Conservation (phyloP, 768 basidiomycete genomes). For the Pleurotus eryngii region DNA sequence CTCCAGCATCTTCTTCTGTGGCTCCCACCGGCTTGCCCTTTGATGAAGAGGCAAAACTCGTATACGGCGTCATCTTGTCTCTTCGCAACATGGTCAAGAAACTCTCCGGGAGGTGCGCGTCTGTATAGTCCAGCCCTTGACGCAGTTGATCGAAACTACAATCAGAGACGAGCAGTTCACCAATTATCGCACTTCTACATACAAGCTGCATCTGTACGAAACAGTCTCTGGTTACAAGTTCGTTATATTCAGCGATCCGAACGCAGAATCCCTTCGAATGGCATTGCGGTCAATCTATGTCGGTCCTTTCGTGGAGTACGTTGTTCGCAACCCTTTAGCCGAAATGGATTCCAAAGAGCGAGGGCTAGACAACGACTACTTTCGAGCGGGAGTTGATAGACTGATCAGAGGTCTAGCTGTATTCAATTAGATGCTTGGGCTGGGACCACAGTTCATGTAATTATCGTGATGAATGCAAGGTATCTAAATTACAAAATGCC, state of each 20-base stretch:
- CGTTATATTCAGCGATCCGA: conserved; percentile 88
- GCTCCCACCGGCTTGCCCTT: conserved; percentile 72
- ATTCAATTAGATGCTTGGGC: conserved; percentile 25
- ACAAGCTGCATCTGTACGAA: conserved; percentile 92
- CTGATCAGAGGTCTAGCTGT: conserved; percentile 59
- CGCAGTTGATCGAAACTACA: neutral
- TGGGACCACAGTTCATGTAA: neutral
- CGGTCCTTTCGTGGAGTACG: conserved; percentile 93
- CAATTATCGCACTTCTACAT: conserved; percentile 85
- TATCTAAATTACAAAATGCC: conserved; percentile 12
- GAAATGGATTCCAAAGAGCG: conserved; percentile 77
- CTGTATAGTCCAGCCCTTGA: neutral
- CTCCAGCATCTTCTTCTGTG: conserved; percentile 17
- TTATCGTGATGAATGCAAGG: conserved; percentile 13
- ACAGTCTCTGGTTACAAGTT: conserved; percentile 93
- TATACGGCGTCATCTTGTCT: conserved; percentile 92
- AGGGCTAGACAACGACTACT: conserved; percentile 93
- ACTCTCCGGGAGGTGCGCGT: conserved; percentile 72
- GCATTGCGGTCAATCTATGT: conserved; percentile 85
- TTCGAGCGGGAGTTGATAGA: conserved; percentile 76
- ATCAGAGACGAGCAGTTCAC: conserved; percentile 87
- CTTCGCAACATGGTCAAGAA: conserved; percentile 95
- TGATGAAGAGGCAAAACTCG: conserved; percentile 96
- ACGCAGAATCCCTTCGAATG: conserved; percentile 76
- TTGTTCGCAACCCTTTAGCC: conserved; percentile 88